Evolutionary conservation across 164 flowering plant genomes (phyloP).

Genomic region (Saururus chinensis): DNA sequence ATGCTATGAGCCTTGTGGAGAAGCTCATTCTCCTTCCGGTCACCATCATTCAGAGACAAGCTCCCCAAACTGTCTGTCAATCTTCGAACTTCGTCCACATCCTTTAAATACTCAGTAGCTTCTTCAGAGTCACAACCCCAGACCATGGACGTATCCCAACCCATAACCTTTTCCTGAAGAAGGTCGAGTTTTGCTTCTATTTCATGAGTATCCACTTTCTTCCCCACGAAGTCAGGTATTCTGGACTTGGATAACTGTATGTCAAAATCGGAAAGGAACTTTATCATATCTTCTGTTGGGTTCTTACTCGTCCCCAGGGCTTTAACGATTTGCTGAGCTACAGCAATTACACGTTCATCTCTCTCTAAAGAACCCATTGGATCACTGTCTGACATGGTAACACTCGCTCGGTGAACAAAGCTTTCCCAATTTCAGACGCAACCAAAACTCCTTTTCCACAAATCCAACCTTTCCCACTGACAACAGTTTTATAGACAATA

Average conservation of each 20-base stretch:
- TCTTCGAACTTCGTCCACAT: constrained; percentile 37
- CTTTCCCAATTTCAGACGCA: not conserved
- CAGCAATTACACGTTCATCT: constrained; percentile 59
- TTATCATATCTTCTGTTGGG: constrained; percentile 8
- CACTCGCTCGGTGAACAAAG: not conserved
- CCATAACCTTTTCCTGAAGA: constrained; percentile 42
- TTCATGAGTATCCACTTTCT: not conserved
- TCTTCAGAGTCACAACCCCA: constrained; percentile 61
- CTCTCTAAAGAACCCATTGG: constrained; percentile 19
- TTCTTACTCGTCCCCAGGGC: constrained; percentile 49
- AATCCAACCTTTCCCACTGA: not conserved
- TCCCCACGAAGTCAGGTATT: not conserved
- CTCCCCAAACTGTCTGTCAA: constrained; percentile 39
- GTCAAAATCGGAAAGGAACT: constrained; percentile 4
- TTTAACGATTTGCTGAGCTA: constrained; percentile 42
- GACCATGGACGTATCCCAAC: constrained; percentile 61
- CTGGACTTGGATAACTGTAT: constrained; percentile 1
- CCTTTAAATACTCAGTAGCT: constrained; percentile 41
- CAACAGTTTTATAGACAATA: not conserved
- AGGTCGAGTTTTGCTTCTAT: constrained; percentile 15
- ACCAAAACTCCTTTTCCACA: not conserved
- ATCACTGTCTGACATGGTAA: constrained; percentile 30
- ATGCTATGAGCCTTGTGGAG: constrained; percentile 39
- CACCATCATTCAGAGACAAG: constrained; percentile 16
- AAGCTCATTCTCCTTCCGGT: constrained; percentile 17